A percentile compares a stretch with the other conserved stretches of the same genome.
Evolutionary conservation across 2,329 filamentous ascomycete genomes (phyloP).

Genomic region (Davidsoniella virescens): DNA sequence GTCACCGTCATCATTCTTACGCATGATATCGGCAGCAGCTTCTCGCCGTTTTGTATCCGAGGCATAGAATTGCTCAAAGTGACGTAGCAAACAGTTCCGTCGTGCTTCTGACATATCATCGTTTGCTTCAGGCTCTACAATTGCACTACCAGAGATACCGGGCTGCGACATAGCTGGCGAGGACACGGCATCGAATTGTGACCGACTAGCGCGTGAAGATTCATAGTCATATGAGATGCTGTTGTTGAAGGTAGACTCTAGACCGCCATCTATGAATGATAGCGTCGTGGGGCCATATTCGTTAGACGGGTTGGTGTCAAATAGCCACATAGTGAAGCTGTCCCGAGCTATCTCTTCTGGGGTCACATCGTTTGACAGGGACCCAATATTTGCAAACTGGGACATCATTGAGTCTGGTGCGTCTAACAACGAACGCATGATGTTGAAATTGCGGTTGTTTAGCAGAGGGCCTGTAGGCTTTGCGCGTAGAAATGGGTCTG

Average conservation of each 20-base stretch:
- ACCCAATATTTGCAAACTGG: no score
- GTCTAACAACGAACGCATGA: no score
- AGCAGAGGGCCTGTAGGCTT: neutral
- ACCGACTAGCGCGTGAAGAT: constrained; percentile 28
- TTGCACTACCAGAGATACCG: neutral
- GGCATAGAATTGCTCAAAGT: constrained; percentile 4
- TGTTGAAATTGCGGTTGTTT: no score
- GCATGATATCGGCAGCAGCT: constrained; percentile 21
- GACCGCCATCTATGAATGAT: constrained; percentile 32
- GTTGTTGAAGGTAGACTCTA: constrained; percentile 36
- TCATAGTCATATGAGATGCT: constrained; percentile 36
- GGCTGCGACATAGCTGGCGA: neutral
- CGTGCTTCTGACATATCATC: constrained; percentile 22
- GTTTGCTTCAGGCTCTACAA: neutral
- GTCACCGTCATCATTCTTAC: constrained; percentile 25
- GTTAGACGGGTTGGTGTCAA: constrained; percentile 27
- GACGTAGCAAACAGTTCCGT: constrained; percentile 15
- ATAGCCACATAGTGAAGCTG: constrained; percentile 36
- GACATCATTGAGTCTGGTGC: no score
- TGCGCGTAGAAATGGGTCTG: neutral
- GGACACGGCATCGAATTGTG: constrained; percentile 24
- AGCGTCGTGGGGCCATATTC: constrained; percentile 28
- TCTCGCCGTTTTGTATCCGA: neutral
- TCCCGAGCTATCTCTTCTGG: constrained; percentile 17
- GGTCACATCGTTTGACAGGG: no score